These are phyloP conservation scores for Stephanodiscus triporus DNA, from an alignment of 108 stramenopile species.

Conservation along the genomic window DNA sequence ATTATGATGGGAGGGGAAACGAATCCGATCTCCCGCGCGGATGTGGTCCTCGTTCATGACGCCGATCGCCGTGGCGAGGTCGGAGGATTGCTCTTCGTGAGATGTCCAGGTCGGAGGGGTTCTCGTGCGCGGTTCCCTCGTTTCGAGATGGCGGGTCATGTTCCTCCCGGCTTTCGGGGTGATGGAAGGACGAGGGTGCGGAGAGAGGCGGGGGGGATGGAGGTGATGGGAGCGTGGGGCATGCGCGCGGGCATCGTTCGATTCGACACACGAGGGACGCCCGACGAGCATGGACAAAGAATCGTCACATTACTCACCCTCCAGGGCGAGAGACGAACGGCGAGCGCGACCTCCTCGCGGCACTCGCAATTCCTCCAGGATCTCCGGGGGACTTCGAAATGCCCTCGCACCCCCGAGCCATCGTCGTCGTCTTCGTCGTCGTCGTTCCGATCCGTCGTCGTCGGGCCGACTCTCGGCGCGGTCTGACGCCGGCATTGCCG, in stretches of 20 bases:
- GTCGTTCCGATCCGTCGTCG: background rate
- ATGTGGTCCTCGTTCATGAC: conserved; percentile 74
- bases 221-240: background rate
- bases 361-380: conserved; percentile 34
- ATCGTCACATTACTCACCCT: conserved; percentile 38
- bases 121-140: conserved; percentile 67
- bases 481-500: background rate
- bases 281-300: no score
- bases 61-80: conserved; percentile 83
- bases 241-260: no score
- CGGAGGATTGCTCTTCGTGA: conserved; percentile 66
- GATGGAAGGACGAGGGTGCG: background rate
- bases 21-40: conserved; percentile 49
- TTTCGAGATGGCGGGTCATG: conserved; percentile 65
- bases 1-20: conserved; percentile 78
- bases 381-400: conserved; percentile 42
- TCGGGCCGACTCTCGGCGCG: background rate
- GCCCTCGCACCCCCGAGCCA: conserved; percentile 7
- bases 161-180: conserved; percentile 59
- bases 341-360: conserved; percentile 39
- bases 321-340: conserved; percentile 37
- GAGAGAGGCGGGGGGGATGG: background rate
- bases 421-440: background rate
- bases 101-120: conserved; percentile 57
- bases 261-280: no score